Conservation (phyloP, 164 flowering plant species). For the Akebia trifoliata region DNA sequence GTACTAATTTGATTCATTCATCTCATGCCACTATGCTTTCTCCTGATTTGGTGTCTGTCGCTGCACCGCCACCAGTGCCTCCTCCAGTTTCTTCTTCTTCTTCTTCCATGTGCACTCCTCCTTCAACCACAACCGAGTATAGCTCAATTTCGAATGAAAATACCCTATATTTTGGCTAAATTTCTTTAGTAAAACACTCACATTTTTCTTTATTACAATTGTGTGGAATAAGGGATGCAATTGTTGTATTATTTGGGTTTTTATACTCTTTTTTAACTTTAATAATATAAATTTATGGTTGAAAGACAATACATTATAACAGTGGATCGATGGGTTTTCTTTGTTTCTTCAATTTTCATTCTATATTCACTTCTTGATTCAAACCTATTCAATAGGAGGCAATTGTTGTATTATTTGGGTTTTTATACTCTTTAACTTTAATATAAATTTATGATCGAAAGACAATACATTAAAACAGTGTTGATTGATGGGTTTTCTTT, state of each 20-base stretch:
- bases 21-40: slow-evolving; percentile 36
- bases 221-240: slow-evolving; percentile 12
- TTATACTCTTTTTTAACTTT: not conserved
- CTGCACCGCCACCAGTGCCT: slow-evolving; percentile 27
- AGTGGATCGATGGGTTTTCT: too few species aligned
- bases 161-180: slow-evolving; percentile 50
- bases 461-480: too few species aligned
- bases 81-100: slow-evolving; percentile 26
- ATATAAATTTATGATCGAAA: not conserved
- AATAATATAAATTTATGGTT: not conserved
- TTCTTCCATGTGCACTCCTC: slow-evolving; percentile 40
- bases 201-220: slow-evolving; percentile 11
- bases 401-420: slow-evolving; percentile 4
- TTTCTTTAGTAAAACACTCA: slow-evolving; percentile 9
- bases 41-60: slow-evolving; percentile 16
- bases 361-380: too few species aligned
- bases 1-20: slow-evolving; percentile 22
- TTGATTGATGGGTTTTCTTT: too few species aligned
- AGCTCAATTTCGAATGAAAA: slow-evolving; percentile 54
- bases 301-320: not conserved
- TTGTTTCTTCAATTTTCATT: too few species aligned
- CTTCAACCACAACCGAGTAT: slow-evolving; percentile 38
- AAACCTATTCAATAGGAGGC: too few species aligned
- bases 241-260: slow-evolving; percentile 3
- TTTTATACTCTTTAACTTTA: not conserved